Evolutionary conservation across 371 early-diverging fungal genomes (phyloP).

Genomic region (Mortierella polycephala): DNA sequence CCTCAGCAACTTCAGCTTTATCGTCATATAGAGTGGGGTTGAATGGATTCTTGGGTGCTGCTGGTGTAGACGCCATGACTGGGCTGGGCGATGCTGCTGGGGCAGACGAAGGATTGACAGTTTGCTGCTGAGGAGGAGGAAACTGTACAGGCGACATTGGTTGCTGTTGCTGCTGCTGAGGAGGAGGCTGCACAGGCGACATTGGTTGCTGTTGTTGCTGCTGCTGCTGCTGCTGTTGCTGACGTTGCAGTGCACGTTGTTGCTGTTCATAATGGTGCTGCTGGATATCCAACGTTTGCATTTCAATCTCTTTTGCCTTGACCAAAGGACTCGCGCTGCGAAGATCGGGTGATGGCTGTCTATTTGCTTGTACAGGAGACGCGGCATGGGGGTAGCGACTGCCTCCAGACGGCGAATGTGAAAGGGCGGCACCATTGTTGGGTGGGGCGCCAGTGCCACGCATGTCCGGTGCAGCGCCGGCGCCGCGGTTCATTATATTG

Average conservation of each 20-base stretch:
- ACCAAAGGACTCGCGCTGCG: slow-evolving; percentile 1
- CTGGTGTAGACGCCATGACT: not conserved
- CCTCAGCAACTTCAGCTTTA: slow-evolving; percentile 42
- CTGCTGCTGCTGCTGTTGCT: slow-evolving; percentile 38
- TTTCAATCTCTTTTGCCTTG: slow-evolving; percentile 29
- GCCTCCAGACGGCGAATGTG: slow-evolving; percentile 16
- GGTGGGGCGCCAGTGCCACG: slow-evolving; percentile 5
- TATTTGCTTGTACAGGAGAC: slow-evolving; percentile 19
- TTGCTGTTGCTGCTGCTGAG: not conserved
- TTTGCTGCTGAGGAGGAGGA: too few relatives aligned
- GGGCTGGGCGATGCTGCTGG: too few relatives aligned
- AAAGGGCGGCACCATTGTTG: slow-evolving; percentile 3
- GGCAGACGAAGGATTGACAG: too few relatives aligned
- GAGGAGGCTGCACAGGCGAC: not conserved
- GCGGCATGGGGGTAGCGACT: slow-evolving; percentile 23
- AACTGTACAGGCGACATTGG: not conserved
- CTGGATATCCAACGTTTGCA: slow-evolving; percentile 45
- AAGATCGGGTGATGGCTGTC: slow-evolving; percentile 5
- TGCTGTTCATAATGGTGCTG: slow-evolving; percentile 48
- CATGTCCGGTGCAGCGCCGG: not conserved
- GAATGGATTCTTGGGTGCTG: slow-evolving; percentile 32
- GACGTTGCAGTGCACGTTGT: slow-evolving; percentile 29
- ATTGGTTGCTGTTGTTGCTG: slow-evolving; percentile 9
- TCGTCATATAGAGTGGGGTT: slow-evolving; percentile 47
- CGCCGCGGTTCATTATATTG: slow-evolving; percentile 8